A percentile compares a stretch with the other conserved stretches of the same genome.
Conservation (phyloP, 371 early-diverging fungal genomes). For the Gilbertella persicaria region DNA sequence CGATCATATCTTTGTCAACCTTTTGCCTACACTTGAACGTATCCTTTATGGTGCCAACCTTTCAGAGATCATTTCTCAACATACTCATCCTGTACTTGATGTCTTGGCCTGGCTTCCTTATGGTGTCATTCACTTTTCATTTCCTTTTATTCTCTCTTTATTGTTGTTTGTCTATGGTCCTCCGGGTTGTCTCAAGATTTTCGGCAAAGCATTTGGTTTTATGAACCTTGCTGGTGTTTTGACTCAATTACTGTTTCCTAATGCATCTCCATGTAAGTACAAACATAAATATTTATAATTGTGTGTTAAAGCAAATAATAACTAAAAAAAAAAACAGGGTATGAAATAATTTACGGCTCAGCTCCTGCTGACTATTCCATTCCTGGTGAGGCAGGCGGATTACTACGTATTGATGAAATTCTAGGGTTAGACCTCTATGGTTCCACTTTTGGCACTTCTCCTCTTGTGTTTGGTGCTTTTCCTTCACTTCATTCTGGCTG, state of each 20-base stretch:
- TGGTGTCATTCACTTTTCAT: slow-evolving; percentile 70
- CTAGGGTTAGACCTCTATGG: slow-evolving; percentile 67
- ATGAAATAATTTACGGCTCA: slow-evolving; percentile 59
- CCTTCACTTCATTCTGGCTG: slow-evolving; percentile 77
- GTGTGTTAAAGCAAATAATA: too few relatives aligned
- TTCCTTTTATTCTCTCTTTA: slow-evolving; percentile 58
- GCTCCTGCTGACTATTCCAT: slow-evolving; percentile 69
- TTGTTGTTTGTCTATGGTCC: slow-evolving; percentile 56
- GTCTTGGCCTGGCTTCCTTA: slow-evolving; percentile 73
- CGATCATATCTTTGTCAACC: slow-evolving; percentile 66
- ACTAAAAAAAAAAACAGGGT: too few relatives aligned
- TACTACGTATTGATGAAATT: slow-evolving; percentile 69
- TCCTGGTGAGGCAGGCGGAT: slow-evolving; percentile 74
- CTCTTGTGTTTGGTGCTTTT: slow-evolving; percentile 79
- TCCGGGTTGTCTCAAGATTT: slow-evolving; percentile 54
- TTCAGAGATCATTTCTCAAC: slow-evolving; percentile 60
- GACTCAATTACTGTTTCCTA: slow-evolving; percentile 70
- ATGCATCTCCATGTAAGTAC: slow-evolving; percentile 76
- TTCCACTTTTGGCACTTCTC: slow-evolving; percentile 68
- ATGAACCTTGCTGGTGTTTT: slow-evolving; percentile 73
- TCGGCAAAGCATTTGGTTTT: slow-evolving; percentile 65
- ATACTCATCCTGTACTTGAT: slow-evolving; percentile 58
- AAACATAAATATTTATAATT: slow-evolving; percentile 1
- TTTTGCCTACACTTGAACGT: slow-evolving; percentile 70
- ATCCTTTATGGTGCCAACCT: slow-evolving; percentile 71